Base-by-base conservation (phyloP, 1,284 basidiomycete genomes). In the Papiliotrema terrestris region DNA sequence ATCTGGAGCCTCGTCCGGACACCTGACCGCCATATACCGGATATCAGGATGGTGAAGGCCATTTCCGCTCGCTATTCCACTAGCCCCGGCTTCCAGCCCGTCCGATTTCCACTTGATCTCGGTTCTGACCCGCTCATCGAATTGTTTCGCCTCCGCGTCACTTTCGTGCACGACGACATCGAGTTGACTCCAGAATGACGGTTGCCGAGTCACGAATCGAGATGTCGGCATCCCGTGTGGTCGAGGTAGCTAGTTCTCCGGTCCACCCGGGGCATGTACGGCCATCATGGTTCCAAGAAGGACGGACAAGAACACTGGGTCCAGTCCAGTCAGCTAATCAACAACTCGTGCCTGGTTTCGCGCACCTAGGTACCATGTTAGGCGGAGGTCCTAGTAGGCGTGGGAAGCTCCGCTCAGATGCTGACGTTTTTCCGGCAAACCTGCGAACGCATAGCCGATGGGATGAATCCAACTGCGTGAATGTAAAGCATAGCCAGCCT, bases 71-170 rank as follows among this genome's bases (percentile, higher is more conserved):
- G n/a, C n/a, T n/a, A n/a, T n/a, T n/a, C n/a, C n/a, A n/a, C n/a
- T n/a, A n/a, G n/a, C n/a, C 6, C 20, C 39, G 17, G 5, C 39
- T 8, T 41, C 17, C 6, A 8, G 39, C 39, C 5, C 17, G 6
- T 53, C 53, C 22, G 55, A 37, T 20, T 62, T 62, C 52, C 59
- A 53, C 45, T 45, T 44, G 13, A 67, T 55, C 51, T 62, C 61
- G 13, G 55, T 43, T 23, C 23, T 29, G 26, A 63, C 58, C n/a
- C 39, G 25, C 41, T 51, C 44, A 13, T 56, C 49, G 35, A 46
- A 64, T n/a, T 39, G 46, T 52, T 49, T 59, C 53, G 45, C 66
- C 57, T 64, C 60, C 39, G 57, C 57, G 14, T 44, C 45, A 2
- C 48, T 54, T 43, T 64, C 62, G 8, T 43, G 51, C 20, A 58